These are phyloP conservation scores for Cyberlindnera lachancei DNA, from an alignment of 805 yeast genomes.

Conservation along the genomic window DNA sequence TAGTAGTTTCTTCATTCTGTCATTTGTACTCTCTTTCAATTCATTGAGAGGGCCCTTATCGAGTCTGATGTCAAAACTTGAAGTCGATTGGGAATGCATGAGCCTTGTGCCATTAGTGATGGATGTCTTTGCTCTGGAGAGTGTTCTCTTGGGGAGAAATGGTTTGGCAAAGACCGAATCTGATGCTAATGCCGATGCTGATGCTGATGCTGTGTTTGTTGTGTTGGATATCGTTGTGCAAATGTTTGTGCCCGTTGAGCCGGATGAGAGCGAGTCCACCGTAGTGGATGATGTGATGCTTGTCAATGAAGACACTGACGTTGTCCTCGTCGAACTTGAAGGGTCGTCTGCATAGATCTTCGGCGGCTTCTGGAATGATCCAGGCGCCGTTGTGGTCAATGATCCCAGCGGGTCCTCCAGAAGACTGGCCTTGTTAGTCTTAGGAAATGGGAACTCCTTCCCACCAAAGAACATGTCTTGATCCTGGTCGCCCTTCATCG, in stretches of 20 bases:
- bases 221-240: too few species aligned
- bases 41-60: not conserved
- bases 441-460: too few species aligned
- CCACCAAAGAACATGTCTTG: too few species aligned
- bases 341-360: conserved; percentile 1
- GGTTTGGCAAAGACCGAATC: conserved; percentile 4
- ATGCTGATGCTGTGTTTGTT: too few species aligned
- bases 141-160: conserved; percentile 5
- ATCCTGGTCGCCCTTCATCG: too few species aligned
- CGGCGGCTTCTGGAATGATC: conserved; percentile 3
- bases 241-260: too few species aligned
- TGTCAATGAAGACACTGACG: conserved; percentile 20
- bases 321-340: conserved; percentile 10
- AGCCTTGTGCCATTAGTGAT: conserved; percentile 8
- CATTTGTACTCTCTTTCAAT: conserved; percentile 2
- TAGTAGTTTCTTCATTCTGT: conserved; percentile 1
- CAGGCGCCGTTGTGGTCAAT: too few species aligned
- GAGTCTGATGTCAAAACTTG: conserved; percentile 10
- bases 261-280: conserved; percentile 18
- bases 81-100: conserved; percentile 14
- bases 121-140: conserved; percentile 19
- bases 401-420: too few species aligned
- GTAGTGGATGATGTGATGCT: conserved; percentile 18
- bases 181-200: conserved; percentile 6
- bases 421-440: too few species aligned